Evolutionary conservation across 805 yeast species (phyloP).

Genomic region (Ogataea degrootiae): DNA sequence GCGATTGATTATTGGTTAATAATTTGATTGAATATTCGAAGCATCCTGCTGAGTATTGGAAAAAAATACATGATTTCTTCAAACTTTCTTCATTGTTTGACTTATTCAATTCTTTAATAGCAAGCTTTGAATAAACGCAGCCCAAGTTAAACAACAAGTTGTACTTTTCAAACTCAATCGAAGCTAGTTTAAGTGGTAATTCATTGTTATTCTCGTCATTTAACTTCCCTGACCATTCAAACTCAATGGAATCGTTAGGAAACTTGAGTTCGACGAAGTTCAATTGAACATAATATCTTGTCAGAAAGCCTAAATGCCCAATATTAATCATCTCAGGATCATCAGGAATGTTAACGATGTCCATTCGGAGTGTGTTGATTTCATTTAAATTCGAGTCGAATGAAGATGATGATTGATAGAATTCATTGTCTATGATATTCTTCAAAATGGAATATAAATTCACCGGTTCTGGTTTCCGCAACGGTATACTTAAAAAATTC

Average conservation of each 20-base stretch:
- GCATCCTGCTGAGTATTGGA: constrained; percentile 71
- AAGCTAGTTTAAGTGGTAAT: constrained; percentile 39
- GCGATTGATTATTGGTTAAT: not conserved
- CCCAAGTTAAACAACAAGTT: constrained; percentile 70
- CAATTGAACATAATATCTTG: constrained; percentile 45
- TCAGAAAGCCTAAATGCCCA: constrained; percentile 34
- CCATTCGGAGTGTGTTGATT: constrained; percentile 40
- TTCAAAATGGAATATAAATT: constrained; percentile 30
- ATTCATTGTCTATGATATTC: constrained; percentile 36
- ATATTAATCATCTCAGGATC: constrained; percentile 13
- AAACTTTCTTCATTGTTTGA: constrained; percentile 45
- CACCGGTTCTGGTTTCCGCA: constrained; percentile 32
- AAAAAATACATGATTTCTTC: constrained; percentile 57
- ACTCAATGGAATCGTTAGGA: constrained; percentile 54
- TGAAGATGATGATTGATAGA: constrained; percentile 30
- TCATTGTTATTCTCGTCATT: constrained; percentile 52
- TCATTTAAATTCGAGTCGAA: constrained; percentile 31
- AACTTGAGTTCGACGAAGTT: constrained; percentile 48
- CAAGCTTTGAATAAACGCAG: constrained; percentile 55
- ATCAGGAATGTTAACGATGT: constrained; percentile 31
- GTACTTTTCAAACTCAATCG: constrained; percentile 55
- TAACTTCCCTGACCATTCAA: constrained; percentile 62
- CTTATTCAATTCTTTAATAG: constrained; percentile 35
- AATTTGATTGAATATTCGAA: constrained; percentile 35
- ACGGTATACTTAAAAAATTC: constrained; percentile 37